Evolutionary conservation across 768 basidiomycete genomes (phyloP), one percentile per base, ranked within the genome.

Genomic region (Thelephora aurantiotincta): DNA sequence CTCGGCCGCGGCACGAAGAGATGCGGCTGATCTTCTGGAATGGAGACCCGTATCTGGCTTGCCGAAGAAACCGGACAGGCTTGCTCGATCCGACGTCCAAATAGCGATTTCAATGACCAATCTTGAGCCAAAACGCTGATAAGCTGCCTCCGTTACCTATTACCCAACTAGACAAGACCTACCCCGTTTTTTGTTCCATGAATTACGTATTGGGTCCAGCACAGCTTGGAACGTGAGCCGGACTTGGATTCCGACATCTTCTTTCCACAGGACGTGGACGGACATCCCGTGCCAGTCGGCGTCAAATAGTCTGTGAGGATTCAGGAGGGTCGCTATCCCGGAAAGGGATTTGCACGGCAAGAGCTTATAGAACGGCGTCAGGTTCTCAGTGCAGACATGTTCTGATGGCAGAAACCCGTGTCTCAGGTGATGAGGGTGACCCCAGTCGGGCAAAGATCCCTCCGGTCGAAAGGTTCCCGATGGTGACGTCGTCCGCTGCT

Each of bases 321-420:
- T 88, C 38, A 98, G 68, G 19, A 97, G 70, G 13, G 65, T 69
- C 0, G 90, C 86, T 18, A 97, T 71, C 11, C 96, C 93, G 0
- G 92, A 89, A 16, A 73, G 67, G 5, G 86, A 79, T 58, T 96
- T 89, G 69, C 94, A 98, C 0, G 96, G 96, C 1, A 98, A 68
- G 9, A 97, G 77, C 59, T 94, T 91, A 49, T 97, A 72, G 65
- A 98, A 96, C 0, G 96, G 94, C 0, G 94, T 97, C 7, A 98
- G 68, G 57, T 97, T 97, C 60, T 98, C 96, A 4, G 94, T 98
- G 59, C 94, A 99, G n/a, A 97, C 85, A 54, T 81, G 71, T 58
- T 93, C 88, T 2, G 81, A 86, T 6, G 85, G 83, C 16, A 84
- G 72, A 6, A 77, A 75, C 1, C 84, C 87, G 55, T 92, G 82